A percentile compares a stretch with the other conserved stretches of the same genome.
These are phyloP conservation scores for Calamus simplicifolius DNA, from an alignment of 176 grass and related monocot species.

Conservation along the genomic window DNA sequence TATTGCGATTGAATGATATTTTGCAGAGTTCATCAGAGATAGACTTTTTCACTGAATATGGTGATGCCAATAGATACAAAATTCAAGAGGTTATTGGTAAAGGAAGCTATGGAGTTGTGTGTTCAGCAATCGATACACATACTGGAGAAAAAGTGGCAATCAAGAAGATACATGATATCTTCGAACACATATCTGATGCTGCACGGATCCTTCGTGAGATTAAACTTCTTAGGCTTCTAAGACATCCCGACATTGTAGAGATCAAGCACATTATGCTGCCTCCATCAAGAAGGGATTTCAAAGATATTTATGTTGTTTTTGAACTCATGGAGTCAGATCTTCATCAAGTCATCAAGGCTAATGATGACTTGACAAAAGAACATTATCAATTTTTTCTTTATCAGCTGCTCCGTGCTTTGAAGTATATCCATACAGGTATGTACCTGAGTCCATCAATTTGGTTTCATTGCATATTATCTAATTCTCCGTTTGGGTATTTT, in stretches of 20 bases:
- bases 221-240: constrained; percentile 76
- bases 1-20: not conserved
- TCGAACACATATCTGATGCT: constrained; percentile 79
- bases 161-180: constrained; percentile 88
- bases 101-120: constrained; percentile 92
- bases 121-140: constrained; percentile 78
- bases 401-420: constrained; percentile 87
- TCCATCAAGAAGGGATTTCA: constrained; percentile 73
- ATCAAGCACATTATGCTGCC: constrained; percentile 96
- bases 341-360: constrained; percentile 97
- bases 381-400: constrained; percentile 94
- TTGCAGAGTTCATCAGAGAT: constrained; percentile 69
- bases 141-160: constrained; percentile 90
- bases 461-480: too few species aligned
- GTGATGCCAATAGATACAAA: constrained; percentile 68
- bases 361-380: constrained; percentile 91
- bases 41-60: constrained; percentile 89
- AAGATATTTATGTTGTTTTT: constrained; percentile 87
- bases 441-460: too few species aligned
- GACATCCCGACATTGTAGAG: constrained; percentile 90
- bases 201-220: constrained; percentile 88
- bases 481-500: too few species aligned
- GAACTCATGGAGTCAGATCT: constrained; percentile 95
- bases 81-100: constrained; percentile 85
- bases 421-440: constrained; percentile 91